These are phyloP conservation scores for Flueggea neowawraea DNA, from an alignment of 441 rosid species.

Conservation along the genomic window DNA sequence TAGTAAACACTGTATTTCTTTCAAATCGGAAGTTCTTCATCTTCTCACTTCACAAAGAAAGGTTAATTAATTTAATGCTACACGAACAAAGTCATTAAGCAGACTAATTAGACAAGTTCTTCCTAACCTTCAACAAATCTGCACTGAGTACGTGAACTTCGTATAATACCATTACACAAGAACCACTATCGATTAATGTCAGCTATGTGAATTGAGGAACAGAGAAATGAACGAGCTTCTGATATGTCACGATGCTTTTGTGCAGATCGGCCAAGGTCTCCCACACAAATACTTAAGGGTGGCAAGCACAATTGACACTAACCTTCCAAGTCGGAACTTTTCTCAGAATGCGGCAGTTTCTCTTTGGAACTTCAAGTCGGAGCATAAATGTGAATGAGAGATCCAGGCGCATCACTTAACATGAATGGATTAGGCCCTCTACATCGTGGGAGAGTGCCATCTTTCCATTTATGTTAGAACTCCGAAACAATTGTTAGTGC, in stretches of 20 bases:
- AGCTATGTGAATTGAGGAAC: conserved; percentile 21
- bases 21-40: conserved; percentile 11
- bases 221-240: conserved; percentile 18
- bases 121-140: too few species aligned
- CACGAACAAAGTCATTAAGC: not conserved
- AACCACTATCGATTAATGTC: conserved; percentile 26
- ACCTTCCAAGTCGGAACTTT: not conserved
- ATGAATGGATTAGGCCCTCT: conserved; percentile 22
- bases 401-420: conserved; percentile 17
- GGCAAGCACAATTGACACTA: too few species aligned
- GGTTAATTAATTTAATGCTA: conserved; percentile 19
- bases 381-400: conserved; percentile 14
- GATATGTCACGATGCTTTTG: conserved; percentile 11
- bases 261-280: too few species aligned
- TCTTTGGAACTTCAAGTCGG: conserved; percentile 30
- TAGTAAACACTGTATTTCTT: not conserved
- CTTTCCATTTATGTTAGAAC: conserved; percentile 24
- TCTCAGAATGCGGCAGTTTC: not conserved
- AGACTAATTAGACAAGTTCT: too few species aligned
- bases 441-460: conserved; percentile 9
- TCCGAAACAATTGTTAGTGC: conserved; percentile 38
- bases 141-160: too few species aligned
- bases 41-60: conserved; percentile 22
- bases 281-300: too few species aligned
- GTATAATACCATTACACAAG: conserved; percentile 25